Conservation (phyloP, 768 basidiomycete genomes). For the Leucosporidium scottii region DNA sequence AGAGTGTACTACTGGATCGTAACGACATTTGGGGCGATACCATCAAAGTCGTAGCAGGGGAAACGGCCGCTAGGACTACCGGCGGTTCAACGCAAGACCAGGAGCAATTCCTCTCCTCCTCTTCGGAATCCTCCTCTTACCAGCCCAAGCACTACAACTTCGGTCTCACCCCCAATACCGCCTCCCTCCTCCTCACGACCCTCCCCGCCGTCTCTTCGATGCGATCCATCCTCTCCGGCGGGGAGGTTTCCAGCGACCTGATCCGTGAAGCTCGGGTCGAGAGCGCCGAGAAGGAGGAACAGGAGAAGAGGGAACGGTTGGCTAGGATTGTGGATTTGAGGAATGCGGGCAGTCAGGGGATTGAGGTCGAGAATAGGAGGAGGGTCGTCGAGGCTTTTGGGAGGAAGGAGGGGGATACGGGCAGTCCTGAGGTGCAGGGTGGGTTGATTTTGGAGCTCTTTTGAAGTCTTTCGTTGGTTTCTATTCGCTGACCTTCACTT, state of each 20-base stretch:
- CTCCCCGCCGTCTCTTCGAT: slow-evolving; percentile 9
- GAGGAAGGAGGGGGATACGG: slow-evolving; percentile 63
- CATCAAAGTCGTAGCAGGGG: slow-evolving; percentile 9
- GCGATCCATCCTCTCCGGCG: slow-evolving; percentile 18
- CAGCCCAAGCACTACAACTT: slow-evolving; percentile 50
- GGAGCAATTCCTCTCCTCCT: neutral
- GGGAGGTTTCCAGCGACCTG: neutral
- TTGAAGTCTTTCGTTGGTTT: no score
- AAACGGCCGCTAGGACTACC: neutral
- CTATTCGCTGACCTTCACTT: no score
- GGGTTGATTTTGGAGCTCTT: slow-evolving; percentile 32
- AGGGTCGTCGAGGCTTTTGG: slow-evolving; percentile 77
- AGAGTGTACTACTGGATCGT: slow-evolving; percentile 27
- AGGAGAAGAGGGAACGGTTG: slow-evolving; percentile 46
- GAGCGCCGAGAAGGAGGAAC: slow-evolving; percentile 28
- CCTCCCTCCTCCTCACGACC: slow-evolving; percentile 38
- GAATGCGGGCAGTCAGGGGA: slow-evolving; percentile 80
- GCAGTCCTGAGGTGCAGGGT: slow-evolving; percentile 88
- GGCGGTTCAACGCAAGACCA: neutral
- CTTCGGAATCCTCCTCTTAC: neutral
- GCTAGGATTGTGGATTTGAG: slow-evolving; percentile 69
- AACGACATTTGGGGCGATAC: slow-evolving; percentile 10
- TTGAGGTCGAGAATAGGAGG: slow-evolving; percentile 76
- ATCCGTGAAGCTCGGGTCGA: slow-evolving; percentile 6
- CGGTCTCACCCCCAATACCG: slow-evolving; percentile 51